A percentile compares a stretch with the other conserved stretches of the same genome.
These are phyloP conservation scores for Aspergillus sp. DNA, from an alignment of 2,329 filamentous ascomycete genomes.

Conservation along the genomic window DNA sequence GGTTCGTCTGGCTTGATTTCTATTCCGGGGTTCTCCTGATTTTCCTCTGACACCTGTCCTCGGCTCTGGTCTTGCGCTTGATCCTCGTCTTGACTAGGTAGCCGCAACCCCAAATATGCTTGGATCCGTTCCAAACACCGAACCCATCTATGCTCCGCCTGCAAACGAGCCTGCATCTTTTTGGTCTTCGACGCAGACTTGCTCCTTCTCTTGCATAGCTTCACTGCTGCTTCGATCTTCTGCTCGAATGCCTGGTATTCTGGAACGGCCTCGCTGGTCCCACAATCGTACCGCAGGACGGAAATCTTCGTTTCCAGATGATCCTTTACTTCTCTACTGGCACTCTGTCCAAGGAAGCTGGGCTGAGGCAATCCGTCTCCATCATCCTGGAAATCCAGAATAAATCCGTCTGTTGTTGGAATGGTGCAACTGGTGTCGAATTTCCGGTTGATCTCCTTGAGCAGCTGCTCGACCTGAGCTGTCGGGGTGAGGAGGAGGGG, in stretches of 20 bases:
- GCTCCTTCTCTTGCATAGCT: slow-evolving; percentile 42
- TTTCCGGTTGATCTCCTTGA: slow-evolving; percentile 54
- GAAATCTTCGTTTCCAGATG: slow-evolving; percentile 29
- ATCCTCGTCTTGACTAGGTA: neutral
- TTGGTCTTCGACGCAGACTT: slow-evolving; percentile 43
- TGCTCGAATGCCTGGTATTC: slow-evolving; percentile 21
- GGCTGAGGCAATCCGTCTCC: slow-evolving; percentile 55
- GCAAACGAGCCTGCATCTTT: slow-evolving; percentile 42
- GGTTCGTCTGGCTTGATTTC: slow-evolving; percentile 23
- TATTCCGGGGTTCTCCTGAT: slow-evolving; percentile 7
- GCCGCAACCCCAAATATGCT: slow-evolving; percentile 47
- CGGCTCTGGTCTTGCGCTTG: slow-evolving; percentile 13
- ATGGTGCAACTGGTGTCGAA: slow-evolving; percentile 49
- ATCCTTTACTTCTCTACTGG: slow-evolving; percentile 37
- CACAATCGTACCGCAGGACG: slow-evolving; percentile 5
- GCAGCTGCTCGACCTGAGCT: slow-evolving; percentile 55
- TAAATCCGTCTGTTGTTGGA: slow-evolving; percentile 52
- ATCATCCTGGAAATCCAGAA: slow-evolving; percentile 53
- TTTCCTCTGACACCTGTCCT: neutral
- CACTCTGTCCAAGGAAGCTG: slow-evolving; percentile 56
- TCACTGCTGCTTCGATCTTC: slow-evolving; percentile 47
- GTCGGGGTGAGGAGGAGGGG: slow-evolving; percentile 62
- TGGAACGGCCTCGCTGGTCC: neutral
- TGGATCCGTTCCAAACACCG: slow-evolving; percentile 57
- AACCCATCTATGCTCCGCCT: slow-evolving; percentile 46